Evolutionary conservation across 495 filamentous ascomycete species (phyloP).

Genomic region (Trichoderma orchidacearum): DNA sequence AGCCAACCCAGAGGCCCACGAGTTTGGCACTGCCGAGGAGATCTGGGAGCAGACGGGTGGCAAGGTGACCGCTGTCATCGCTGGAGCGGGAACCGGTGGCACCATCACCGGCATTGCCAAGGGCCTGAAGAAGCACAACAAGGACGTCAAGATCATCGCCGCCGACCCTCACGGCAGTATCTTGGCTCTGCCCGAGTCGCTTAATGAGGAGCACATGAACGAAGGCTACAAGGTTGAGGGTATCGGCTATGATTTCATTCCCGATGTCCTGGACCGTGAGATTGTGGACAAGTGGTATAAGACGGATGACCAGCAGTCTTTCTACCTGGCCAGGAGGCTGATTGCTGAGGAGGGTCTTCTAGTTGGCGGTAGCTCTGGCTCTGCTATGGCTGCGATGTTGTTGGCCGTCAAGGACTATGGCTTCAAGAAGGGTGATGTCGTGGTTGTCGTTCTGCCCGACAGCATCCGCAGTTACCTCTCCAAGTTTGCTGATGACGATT

Average conservation of each 20-base stretch:
- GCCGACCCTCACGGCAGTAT: slow-evolving; percentile 87
- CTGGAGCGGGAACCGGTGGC: slow-evolving; percentile 88
- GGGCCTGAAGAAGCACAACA: slow-evolving; percentile 77
- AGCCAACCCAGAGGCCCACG: slow-evolving; percentile 89
- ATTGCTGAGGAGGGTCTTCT: slow-evolving; percentile 93
- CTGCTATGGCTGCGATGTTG: slow-evolving; percentile 76
- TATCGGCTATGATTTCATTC: slow-evolving; percentile 97
- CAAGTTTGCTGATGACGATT: slow-evolving; percentile 98
- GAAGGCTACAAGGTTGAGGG: slow-evolving; percentile 95
- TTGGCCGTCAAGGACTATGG: slow-evolving; percentile 62
- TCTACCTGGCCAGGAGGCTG: slow-evolving; percentile 72
- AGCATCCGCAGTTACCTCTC: slow-evolving; percentile 96
- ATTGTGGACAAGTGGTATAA: slow-evolving; percentile 95
- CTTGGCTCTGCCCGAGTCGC: slow-evolving; percentile 58
- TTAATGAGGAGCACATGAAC: slow-evolving; percentile 70
- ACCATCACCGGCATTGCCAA: slow-evolving; percentile 85
- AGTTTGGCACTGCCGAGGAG: slow-evolving; percentile 89
- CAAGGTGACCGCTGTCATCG: slow-evolving; percentile 74
- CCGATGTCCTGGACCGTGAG: slow-evolving; percentile 74
- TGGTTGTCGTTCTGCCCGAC: slow-evolving; percentile 87
- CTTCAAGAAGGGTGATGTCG: slow-evolving; percentile 61
- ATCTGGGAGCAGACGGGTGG: slow-evolving; percentile 86
- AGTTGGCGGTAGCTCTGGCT: slow-evolving; percentile 89
- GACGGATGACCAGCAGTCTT: slow-evolving; percentile 85
- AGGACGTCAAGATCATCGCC: slow-evolving; percentile 69